Evolutionary conservation across 2,329 filamentous ascomycete genomes (phyloP).

Genomic region (Apiospora sp.): DNA sequence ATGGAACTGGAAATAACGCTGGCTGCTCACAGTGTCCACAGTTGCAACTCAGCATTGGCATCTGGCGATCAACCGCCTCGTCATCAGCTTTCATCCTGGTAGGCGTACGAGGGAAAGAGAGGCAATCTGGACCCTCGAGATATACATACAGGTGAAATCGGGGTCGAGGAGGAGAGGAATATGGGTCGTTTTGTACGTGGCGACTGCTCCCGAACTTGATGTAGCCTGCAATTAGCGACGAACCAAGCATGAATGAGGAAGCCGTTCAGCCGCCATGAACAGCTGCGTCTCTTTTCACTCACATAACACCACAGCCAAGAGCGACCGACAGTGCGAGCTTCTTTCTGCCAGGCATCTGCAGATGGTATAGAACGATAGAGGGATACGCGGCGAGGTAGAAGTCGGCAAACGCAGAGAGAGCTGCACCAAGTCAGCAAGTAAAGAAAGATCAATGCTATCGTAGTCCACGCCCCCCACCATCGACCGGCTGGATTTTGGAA

Average conservation of each 20-base stretch:
- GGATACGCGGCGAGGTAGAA: slow-evolving; percentile 53
- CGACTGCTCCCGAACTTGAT: slow-evolving; percentile 38
- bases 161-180: slow-evolving; percentile 37
- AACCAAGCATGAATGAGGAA: neutral
- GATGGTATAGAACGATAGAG: slow-evolving; percentile 44
- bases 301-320: slow-evolving; percentile 50
- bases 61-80: slow-evolving; percentile 30
- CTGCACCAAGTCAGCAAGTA: slow-evolving; percentile 31
- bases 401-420: slow-evolving; percentile 47
- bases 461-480: neutral
- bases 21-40: slow-evolving; percentile 52
- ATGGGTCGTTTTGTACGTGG: slow-evolving; percentile 43
- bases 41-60: slow-evolving; percentile 50
- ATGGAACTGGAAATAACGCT: neutral
- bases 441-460: neutral
- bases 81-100: neutral
- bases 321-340: slow-evolving; percentile 49
- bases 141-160: slow-evolving; percentile 39
- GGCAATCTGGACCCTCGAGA: neutral
- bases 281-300: slow-evolving; percentile 26
- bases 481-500: neutral
- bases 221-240: neutral
- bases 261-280: neutral
- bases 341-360: slow-evolving; percentile 49
- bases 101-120: neutral